These are phyloP conservation scores for Camellia sinensis DNA, from an alignment of 148 eudicot species.

Conservation along the genomic window DNA sequence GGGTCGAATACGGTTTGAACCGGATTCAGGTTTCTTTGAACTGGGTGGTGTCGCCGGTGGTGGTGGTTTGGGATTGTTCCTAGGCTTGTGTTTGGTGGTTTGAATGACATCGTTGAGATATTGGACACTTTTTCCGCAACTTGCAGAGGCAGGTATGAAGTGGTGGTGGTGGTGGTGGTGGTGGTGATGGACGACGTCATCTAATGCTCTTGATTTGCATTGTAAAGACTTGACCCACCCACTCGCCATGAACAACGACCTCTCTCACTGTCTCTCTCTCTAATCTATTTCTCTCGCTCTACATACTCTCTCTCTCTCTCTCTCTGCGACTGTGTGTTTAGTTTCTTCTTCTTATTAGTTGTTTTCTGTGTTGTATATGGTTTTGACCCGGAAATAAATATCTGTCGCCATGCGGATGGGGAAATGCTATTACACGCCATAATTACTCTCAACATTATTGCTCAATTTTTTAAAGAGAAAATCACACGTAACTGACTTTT, in stretches of 20 bases:
- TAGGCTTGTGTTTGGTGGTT: constrained; percentile 28
- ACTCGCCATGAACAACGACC: constrained; percentile 45
- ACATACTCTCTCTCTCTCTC: not conserved
- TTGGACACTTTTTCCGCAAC: constrained; percentile 55
- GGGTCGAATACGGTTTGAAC: constrained; percentile 17
- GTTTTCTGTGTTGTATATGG: constrained; percentile 4
- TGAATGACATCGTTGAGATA: constrained; percentile 61
- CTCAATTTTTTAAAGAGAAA: too few relatives aligned
- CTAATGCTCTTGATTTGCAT: constrained; percentile 77
- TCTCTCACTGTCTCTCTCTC: constrained; percentile 6
- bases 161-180: constrained; percentile 18
- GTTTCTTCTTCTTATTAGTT: not conserved
- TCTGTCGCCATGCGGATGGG: too few relatives aligned
- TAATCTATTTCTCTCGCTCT: not conserved
- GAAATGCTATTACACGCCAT: too few relatives aligned
- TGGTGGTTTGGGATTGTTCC: constrained; percentile 13
- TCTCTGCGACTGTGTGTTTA: not conserved
- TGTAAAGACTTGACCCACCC: constrained; percentile 85
- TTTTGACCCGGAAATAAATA: constrained; percentile 10
- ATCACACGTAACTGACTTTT: too few relatives aligned
- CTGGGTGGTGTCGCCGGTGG: constrained; percentile 15
- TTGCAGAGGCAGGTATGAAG: constrained; percentile 30
- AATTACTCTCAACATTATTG: too few relatives aligned
- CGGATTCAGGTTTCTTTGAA: constrained; percentile 20
- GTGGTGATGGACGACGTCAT: constrained; percentile 58